phyloP scores from a whole-genome alignment of 2,329 filamentous ascomycete species.

The Ophiostoma sp. region DNA sequence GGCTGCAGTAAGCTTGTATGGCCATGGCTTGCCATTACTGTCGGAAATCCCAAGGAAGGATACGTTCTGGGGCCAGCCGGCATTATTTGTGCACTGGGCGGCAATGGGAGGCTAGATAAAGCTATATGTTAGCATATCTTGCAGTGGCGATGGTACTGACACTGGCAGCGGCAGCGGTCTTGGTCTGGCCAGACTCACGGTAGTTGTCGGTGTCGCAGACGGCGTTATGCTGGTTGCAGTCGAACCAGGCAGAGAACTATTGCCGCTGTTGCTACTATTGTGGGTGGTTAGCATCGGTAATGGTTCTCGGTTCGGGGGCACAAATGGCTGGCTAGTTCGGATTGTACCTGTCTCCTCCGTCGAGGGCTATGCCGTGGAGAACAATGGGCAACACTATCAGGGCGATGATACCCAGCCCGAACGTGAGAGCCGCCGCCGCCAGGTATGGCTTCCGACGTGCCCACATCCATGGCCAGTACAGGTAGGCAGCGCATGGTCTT shows the following conservation, averaged over 20 bases:
- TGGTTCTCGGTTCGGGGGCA: neutral
- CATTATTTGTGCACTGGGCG: conserved; percentile 12
- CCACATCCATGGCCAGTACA: conserved; percentile 6
- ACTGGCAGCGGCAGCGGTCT: neutral
- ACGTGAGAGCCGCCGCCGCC: conserved; percentile 10
- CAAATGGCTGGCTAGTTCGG: neutral
- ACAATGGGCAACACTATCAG: conserved; percentile 22
- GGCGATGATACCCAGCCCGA: conserved; percentile 18
- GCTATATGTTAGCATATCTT: neutral
- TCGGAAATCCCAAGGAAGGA: conserved; percentile 24
- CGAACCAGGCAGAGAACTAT: neutral
- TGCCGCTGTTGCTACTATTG: neutral
- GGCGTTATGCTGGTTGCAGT: neutral
- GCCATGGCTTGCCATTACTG: conserved; percentile 20
- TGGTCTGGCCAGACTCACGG: neutral
- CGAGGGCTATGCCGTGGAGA: conserved; percentile 20
- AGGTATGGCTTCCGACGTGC: conserved; percentile 21
- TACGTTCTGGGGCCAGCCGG: conserved; percentile 20
- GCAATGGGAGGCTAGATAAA: neutral
- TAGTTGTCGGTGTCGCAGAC: neutral
- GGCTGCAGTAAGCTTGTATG: conserved; percentile 19
- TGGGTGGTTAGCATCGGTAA: neutral
- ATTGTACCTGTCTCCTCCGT: neutral
- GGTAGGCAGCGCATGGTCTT: neutral
- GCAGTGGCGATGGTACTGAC: too few relatives aligned